Conservation (phyloP, 805 yeast species). For the Metschnikowia arizonensis region DNA sequence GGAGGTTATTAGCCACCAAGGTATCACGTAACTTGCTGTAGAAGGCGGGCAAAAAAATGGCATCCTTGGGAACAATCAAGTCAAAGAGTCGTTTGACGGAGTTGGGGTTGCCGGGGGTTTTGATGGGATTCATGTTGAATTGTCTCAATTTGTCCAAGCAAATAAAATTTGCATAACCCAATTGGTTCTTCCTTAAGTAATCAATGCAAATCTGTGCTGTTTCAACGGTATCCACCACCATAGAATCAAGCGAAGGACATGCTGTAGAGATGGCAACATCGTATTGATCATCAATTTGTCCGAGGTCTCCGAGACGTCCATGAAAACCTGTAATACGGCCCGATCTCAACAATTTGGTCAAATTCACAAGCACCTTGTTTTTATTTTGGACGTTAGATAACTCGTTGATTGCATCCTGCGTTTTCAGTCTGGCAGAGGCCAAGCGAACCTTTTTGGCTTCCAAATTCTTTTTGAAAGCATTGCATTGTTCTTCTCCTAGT, state of each 20-base stretch:
- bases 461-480: conserved; percentile 45
- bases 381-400: conserved; percentile 59
- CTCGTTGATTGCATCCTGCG: conserved; percentile 62
- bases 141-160: conserved; percentile 68
- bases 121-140: conserved; percentile 53
- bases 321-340: conserved; percentile 84
- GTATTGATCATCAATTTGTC: conserved; percentile 81
- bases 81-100: conserved; percentile 82
- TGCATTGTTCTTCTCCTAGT: conserved; percentile 56
- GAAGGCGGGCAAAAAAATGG: conserved; percentile 78
- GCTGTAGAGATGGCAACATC: conserved; percentile 96
- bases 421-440: conserved; percentile 52
- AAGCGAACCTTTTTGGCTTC: conserved; percentile 53
- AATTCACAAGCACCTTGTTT: conserved; percentile 65
- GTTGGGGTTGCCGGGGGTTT: conserved; percentile 61
- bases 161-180: conserved; percentile 89
- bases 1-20: conserved; percentile 72
- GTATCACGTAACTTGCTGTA: conserved; percentile 85
- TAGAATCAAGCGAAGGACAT: conserved; percentile 83
- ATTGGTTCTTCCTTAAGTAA: conserved; percentile 69
- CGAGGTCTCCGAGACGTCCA: conserved; percentile 90
- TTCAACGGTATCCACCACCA: conserved; percentile 80
- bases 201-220: conserved; percentile 65
- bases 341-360: conserved; percentile 64
- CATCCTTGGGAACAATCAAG: conserved; percentile 62